phyloP scores from a whole-genome alignment of 2,329 filamentous ascomycete species.

The Alternaria sp. region DNA sequence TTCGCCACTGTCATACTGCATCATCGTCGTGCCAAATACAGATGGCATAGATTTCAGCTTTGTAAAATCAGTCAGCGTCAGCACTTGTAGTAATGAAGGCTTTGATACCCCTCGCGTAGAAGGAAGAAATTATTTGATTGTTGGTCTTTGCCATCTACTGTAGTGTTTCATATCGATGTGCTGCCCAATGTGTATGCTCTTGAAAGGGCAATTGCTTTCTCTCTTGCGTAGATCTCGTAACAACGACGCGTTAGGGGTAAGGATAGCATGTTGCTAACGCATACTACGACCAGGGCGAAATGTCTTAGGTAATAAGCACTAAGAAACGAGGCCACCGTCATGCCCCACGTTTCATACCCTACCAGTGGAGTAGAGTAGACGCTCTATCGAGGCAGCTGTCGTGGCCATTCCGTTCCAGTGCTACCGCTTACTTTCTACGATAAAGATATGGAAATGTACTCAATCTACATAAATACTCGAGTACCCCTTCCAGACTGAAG shows the following conservation, averaged over 20 bases:
- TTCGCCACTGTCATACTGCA: background rate
- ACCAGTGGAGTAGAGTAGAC: background rate
- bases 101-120: background rate
- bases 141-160: background rate
- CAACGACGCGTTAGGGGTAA: background rate
- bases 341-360: background rate
- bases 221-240: background rate
- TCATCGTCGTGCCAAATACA: background rate
- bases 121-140: background rate
- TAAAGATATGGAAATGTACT: background rate
- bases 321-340: constrained; percentile 1
- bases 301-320: constrained; percentile 9
- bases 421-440: constrained; percentile 1
- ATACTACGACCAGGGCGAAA: background rate
- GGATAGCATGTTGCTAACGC: background rate
- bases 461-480: background rate
- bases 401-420: background rate
- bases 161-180: background rate
- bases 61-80: constrained; percentile 1
- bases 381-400: constrained; percentile 4
- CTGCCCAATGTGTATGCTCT: background rate
- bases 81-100: constrained; percentile 2
- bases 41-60: background rate
- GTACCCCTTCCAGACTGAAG: background rate
- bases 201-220: background rate